Conservation (phyloP, 306 rosid genomes). For the Prunus padus region DNA sequence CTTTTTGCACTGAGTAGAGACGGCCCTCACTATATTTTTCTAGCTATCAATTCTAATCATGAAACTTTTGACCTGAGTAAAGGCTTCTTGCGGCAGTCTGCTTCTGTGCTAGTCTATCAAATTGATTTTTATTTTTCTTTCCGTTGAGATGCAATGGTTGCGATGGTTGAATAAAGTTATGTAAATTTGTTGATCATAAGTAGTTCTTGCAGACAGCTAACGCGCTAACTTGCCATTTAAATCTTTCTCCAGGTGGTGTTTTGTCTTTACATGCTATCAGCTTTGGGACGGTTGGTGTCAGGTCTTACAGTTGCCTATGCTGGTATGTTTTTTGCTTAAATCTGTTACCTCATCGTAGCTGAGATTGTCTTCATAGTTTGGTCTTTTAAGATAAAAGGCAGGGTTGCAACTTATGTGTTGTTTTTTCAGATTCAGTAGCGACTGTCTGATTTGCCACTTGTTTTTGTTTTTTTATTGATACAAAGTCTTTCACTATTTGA, state of each 20-base stretch:
- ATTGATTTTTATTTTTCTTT: background rate
- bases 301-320: constrained; percentile 85
- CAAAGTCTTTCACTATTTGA: background rate
- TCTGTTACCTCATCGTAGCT: background rate
- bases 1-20: background rate
- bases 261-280: constrained; percentile 66
- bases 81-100: background rate
- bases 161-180: background rate
- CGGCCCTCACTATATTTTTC: background rate
- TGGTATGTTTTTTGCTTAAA: constrained; percentile 45
- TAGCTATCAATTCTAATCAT: background rate
- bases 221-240: constrained; percentile 6
- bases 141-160: background rate
- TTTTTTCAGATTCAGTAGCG: background rate
- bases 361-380: background rate
- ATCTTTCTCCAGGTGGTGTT: constrained; percentile 56
- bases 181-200: background rate
- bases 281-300: constrained; percentile 75
- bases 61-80: background rate
- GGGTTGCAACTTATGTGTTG: background rate
- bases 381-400: background rate
- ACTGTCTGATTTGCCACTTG: background rate
- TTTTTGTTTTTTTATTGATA: background rate
- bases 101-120: constrained; percentile 1
- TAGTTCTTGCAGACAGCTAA: background rate